Evolutionary conservation across 169 alveolate genomes (phyloP).

Genomic region (Eimeria nieschulzi): DNA sequence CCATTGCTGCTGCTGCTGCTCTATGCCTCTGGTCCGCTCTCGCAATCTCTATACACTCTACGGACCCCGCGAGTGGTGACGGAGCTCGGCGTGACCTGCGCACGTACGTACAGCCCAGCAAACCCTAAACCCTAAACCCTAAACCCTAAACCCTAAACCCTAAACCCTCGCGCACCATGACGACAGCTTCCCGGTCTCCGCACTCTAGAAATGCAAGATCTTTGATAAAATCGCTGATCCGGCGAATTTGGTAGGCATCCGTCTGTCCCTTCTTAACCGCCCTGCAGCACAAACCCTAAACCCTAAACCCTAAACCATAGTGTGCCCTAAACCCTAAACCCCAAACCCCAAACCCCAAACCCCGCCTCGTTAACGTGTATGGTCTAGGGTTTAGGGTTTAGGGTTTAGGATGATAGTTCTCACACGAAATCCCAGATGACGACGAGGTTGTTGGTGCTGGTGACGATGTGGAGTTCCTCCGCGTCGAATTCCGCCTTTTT

Average conservation of each 20-base stretch:
- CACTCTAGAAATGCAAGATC: constrained; percentile 24
- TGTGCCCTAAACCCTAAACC: constrained; percentile 39
- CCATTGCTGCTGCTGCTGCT: constrained; percentile 1
- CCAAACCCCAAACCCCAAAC: background rate
- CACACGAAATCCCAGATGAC: constrained; percentile 74
- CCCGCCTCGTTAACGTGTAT: background rate
- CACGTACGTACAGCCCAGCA: background rate
- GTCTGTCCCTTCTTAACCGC: constrained; percentile 52
- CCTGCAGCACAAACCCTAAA: constrained; percentile 32
- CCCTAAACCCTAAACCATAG: constrained; percentile 36
- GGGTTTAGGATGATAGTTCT: background rate
- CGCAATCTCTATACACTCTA: background rate
- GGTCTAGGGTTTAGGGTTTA: constrained; percentile 26
- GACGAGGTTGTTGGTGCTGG: constrained; percentile 65
- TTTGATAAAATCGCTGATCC: constrained; percentile 47
- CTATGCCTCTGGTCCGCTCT: constrained; percentile 10
- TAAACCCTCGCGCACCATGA: constrained; percentile 60
- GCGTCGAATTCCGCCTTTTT: constrained; percentile 87
- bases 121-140: constrained; percentile 10
- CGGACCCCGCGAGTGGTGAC: constrained; percentile 26
- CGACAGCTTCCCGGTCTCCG: constrained; percentile 38
- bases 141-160: constrained; percentile 36
- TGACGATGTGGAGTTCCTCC: constrained; percentile 45
- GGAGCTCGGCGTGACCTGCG: constrained; percentile 8
- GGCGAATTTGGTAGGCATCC: constrained; percentile 35